Percentiles rank a stretch among this genome's conserved stretches.
Conservation (phyloP, 75 land plant species). For the Larix kaempferi region DNA sequence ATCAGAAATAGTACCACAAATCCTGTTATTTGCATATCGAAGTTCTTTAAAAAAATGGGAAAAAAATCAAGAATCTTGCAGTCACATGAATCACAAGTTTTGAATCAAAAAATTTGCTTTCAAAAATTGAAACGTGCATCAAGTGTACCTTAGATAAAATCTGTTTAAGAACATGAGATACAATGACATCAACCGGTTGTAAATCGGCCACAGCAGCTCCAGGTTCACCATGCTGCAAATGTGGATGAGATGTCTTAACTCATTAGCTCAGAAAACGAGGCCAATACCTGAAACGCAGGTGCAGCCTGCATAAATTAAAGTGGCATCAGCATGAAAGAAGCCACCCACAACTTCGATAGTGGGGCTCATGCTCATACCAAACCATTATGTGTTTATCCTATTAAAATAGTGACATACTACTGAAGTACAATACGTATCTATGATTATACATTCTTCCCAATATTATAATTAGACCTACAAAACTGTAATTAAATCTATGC, state of each 20-base stretch:
- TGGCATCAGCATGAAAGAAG: slow-evolving; percentile 25
- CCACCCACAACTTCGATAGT: slow-evolving; percentile 14
- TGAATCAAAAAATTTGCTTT: not conserved
- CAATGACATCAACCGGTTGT: slow-evolving; percentile 80
- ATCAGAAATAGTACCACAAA: too few species aligned
- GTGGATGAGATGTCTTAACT: slow-evolving; percentile 17
- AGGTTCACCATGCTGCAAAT: slow-evolving; percentile 98
- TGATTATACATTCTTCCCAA: not conserved
- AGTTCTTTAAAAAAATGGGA: not conserved
- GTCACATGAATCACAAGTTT: not conserved
- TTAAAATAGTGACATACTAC: not conserved
- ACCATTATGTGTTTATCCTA: not conserved
- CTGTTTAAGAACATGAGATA: slow-evolving; percentile 87
- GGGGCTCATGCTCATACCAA: slow-evolving; percentile 24
- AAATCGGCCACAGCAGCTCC: slow-evolving; percentile 89
- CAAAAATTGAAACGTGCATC: too few species aligned
- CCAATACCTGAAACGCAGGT: slow-evolving; percentile 13
- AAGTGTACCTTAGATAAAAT: slow-evolving; percentile 70
- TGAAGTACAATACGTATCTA: not conserved
- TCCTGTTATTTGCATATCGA: too few species aligned
- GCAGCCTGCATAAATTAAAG: slow-evolving; percentile 17
- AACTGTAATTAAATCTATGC: not conserved
- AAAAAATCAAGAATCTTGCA: not conserved
- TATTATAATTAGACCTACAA: not conserved
- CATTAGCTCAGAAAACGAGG: slow-evolving; percentile 19